Evolutionary conservation across 768 basidiomycete species (phyloP), one percentile per base, ranked within the genome.

Genomic region (Suillus bovinus): DNA sequence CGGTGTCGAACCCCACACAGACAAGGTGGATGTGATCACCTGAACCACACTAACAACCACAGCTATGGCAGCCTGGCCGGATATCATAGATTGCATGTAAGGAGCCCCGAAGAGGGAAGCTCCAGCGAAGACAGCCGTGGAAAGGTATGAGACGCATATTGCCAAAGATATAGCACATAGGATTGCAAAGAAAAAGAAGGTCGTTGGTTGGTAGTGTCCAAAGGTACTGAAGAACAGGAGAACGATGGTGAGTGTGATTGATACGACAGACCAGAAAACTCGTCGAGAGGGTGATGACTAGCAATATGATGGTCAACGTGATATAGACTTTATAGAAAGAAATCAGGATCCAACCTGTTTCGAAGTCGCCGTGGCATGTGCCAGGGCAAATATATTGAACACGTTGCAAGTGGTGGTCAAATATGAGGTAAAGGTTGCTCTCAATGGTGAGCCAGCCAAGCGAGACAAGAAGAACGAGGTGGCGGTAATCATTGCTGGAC

Each of bases 11-110:
- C 78, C 77, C 78, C 79, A 80, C 14, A 90, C 77, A 13, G 88
- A 88, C 1, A 83, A 76, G 0, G 79, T 72, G 13, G 88, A 82
- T 63, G 90, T 86, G 44, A 86, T 63, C 11, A 94, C 81, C 68
- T 95, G 93, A 0, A 93, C 86, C 1, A 80, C 77, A 59, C 92
- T 93, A 64, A 95, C 87, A 2, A 85, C 86, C 13, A 96, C 91
- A 0, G 88, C 94, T 2, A 94, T 85, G 0, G 90, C 91, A 2
- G 90, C 94, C 74, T 95, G 92, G 8, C 93, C 94, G 2, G 92
- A 86, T 81, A 95, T 84, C 71, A 91, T 79, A 31, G 85, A 79
- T 72, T 94, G 90, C 57, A 95, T 82, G 14, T 86, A 86, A 8
- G 80, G 72, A 3, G 86, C 82, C 0, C 94, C 94, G 66, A 94